phyloP scores from a whole-genome alignment of 2,329 filamentous ascomycete genomes.

The Aaosphaeria pasadenensis region DNA sequence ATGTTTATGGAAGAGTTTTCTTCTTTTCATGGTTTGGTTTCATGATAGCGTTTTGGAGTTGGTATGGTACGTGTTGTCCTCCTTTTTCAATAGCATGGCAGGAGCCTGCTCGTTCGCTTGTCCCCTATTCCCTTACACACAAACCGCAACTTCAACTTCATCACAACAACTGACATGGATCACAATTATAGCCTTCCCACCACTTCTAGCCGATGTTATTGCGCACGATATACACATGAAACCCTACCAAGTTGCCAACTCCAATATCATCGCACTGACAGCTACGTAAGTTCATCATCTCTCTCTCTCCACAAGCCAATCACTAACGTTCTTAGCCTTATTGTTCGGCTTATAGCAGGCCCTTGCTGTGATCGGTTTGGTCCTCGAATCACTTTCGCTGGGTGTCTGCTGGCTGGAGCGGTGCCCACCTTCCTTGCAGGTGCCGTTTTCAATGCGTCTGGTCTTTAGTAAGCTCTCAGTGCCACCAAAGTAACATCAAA shows the following conservation, averaged over 20 bases:
- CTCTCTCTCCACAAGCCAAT: background rate
- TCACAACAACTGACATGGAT: background rate
- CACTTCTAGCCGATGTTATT: conserved; percentile 55
- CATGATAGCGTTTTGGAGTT: conserved; percentile 82
- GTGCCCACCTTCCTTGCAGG: conserved; percentile 82
- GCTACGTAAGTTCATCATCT: conserved; percentile 15
- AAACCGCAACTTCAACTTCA: background rate
- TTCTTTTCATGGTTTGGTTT: conserved; percentile 86
- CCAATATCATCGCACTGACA: conserved; percentile 75
- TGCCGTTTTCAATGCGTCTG: conserved; percentile 59
- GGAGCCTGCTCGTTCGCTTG: conserved; percentile 4
- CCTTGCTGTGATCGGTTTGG: conserved; percentile 79
- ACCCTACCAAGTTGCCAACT: conserved; percentile 72
- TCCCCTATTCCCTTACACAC: background rate
- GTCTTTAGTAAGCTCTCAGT: background rate
- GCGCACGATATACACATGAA: conserved; percentile 70
- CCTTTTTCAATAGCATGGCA: conserved; percentile 4
- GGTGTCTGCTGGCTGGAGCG: conserved; percentile 69
- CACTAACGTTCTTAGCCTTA: conserved; percentile 39
- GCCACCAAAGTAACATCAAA: background rate
- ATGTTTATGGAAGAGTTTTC: conserved; percentile 79
- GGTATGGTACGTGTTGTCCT: conserved; percentile 37
- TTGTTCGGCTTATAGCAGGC: conserved; percentile 74
- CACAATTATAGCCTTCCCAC: conserved; percentile 24
- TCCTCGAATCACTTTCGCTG: conserved; percentile 73